A percentile compares a stretch with the other conserved stretches of the same genome.
Conservation (phyloP, 2,329 filamentous ascomycete species). For the Fusarium tanahbumbuense region DNA sequence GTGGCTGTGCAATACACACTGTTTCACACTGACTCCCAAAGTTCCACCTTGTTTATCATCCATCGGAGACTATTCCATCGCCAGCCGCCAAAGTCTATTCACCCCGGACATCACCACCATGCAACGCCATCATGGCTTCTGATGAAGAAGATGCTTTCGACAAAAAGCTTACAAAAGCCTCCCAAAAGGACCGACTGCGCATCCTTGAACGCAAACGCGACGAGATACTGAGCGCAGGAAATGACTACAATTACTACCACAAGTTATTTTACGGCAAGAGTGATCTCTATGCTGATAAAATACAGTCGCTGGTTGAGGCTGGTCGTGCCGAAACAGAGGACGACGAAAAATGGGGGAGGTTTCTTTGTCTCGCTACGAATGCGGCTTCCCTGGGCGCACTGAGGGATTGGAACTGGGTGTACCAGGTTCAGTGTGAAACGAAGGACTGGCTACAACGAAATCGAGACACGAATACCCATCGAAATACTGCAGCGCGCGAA, state of each 20-base stretch:
- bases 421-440: neutral
- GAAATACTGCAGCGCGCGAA: neutral
- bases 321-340: neutral
- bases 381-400: neutral
- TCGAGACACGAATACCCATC: neutral
- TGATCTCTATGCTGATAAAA: neutral
- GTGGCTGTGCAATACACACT: neutral
- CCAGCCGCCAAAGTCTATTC: neutral
- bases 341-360: neutral
- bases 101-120: neutral
- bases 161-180: neutral
- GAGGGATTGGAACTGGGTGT: neutral
- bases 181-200: neutral
- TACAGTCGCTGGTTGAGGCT: neutral
- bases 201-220: neutral
- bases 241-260: neutral
- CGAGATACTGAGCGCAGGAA: neutral
- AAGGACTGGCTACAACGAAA: neutral
- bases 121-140: neutral
- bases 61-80: neutral
- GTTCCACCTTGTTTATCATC: neutral
- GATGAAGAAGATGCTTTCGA: neutral
- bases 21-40: neutral
- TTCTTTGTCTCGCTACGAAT: neutral
- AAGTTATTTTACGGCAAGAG: neutral